These are phyloP conservation scores for Babjeviella inositovora DNA, from an alignment of 805 yeast genomes.

Conservation along the genomic window DNA sequence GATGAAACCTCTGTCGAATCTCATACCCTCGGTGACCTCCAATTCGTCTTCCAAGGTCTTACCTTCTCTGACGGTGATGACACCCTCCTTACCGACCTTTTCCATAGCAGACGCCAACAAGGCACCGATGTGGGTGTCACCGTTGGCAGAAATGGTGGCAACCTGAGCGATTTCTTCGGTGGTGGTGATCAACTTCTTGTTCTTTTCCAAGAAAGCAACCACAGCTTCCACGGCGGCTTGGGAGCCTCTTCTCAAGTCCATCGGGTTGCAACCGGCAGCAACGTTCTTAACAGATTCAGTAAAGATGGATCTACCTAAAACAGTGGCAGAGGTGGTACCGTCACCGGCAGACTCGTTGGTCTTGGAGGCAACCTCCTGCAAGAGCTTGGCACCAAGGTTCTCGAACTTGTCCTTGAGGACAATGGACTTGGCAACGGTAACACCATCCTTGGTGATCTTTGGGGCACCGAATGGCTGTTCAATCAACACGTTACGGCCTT, in stretches of 20 bases:
- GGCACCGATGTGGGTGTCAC: conserved; percentile 84
- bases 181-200: conserved; percentile 89
- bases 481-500: conserved; percentile 92
- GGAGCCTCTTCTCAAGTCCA: conserved; percentile 94
- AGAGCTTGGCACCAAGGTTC: too few relatives aligned
- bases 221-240: conserved; percentile 95
- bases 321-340: conserved; percentile 97
- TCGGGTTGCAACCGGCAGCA: conserved; percentile 98
- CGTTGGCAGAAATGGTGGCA: conserved; percentile 95
- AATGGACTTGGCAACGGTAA: conserved; percentile 84
- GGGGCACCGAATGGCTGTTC: conserved; percentile 97
- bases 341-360: conserved; percentile 98
- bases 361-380: too few relatives aligned
- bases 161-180: conserved; percentile 95
- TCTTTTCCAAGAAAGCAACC: conserved; percentile 63
- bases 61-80: conserved; percentile 93
- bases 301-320: conserved; percentile 88
- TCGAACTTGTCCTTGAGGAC: conserved; percentile 72
- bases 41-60: conserved; percentile 92
- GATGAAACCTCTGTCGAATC: conserved; percentile 93
- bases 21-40: conserved; percentile 97
- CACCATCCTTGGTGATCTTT: conserved; percentile 98
- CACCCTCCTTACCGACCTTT: conserved; percentile 98
- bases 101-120: conserved; percentile 93
- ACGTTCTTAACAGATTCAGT: conserved; percentile 92